Percentiles rank a stretch among this genome's conserved stretches.
Conservation (phyloP, 768 basidiomycete genomes). For the Hypholoma fasciculare region DNA sequence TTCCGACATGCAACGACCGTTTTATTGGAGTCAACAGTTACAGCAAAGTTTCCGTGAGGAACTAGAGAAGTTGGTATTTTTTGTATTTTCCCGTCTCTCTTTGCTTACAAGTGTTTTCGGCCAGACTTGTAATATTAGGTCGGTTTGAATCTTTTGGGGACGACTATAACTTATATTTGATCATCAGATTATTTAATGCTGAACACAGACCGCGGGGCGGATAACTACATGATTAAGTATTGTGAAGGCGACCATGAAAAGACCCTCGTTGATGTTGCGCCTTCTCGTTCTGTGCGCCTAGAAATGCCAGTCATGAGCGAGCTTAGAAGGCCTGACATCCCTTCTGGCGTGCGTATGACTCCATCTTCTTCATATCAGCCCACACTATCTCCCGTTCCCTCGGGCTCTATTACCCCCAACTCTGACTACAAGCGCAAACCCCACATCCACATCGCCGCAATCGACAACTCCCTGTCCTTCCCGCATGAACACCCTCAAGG, state of each 20-base stretch:
- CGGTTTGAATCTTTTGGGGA: neutral
- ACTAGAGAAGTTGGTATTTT: conserved; percentile 78
- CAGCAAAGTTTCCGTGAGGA: conserved; percentile 87
- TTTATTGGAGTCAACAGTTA: conserved; percentile 80
- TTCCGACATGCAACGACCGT: conserved; percentile 54
- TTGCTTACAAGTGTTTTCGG: conserved; percentile 9
- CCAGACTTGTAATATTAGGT: conserved; percentile 84
- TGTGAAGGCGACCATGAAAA: conserved; percentile 83
- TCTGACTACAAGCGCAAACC: conserved; percentile 61
- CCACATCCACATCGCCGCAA: conserved; percentile 90
- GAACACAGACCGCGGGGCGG: conserved; percentile 86
- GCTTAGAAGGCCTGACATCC: conserved; percentile 48
- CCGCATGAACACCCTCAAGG: conserved; percentile 88
- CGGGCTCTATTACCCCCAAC: conserved; percentile 33
- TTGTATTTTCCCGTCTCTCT: neutral
- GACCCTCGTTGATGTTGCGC: conserved; percentile 75
- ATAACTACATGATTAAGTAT: conserved; percentile 93
- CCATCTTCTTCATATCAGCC: conserved; percentile 38
- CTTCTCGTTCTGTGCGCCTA: conserved; percentile 62
- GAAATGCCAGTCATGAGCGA: conserved; percentile 79
- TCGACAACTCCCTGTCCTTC: conserved; percentile 91
- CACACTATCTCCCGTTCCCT: conserved; percentile 34
- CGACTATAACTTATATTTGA: neutral
- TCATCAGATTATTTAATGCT: conserved; percentile 83
- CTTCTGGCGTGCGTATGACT: conserved; percentile 36